Evolutionary conservation across 192 early-diverging fungal genomes (phyloP), one percentile per base, ranked within the genome.

Genomic region (Linnemannia zychae): DNA sequence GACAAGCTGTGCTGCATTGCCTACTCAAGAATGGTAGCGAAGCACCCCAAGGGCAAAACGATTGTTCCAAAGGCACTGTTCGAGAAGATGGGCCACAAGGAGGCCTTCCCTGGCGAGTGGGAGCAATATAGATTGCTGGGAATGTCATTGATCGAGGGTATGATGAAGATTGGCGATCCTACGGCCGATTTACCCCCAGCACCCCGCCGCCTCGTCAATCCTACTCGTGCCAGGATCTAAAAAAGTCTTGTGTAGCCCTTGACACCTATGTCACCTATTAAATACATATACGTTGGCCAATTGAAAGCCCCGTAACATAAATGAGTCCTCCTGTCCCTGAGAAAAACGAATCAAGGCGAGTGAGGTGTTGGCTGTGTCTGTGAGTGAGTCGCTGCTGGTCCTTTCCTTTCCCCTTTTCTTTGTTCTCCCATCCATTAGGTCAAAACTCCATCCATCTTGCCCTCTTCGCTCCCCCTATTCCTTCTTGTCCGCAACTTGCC

Each of bases 101-200:
- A 85, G 70, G 77, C 83, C 0, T 79, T 76, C 37, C 77, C 83
- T 1, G 83, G 83, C 17, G 77, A 85, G 44, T 85, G 83, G 83
- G 83, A 85, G 74, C 72, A 85, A 74, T 85, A 85, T 49, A 67
- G 83, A 11, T n/a, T 71, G 31, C 44, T 85, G 77, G 83, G 83
- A 17, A 63, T 85, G 74, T 79, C 77, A 11, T 22, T 85, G 72
- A 79, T 85, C 47, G 83, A 85, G 50, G 78, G 83, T 6, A 85
- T 85, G 83, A 85, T 85, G 83, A 85, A 79, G 74, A 85, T 85
- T 57, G 83, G 78, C 31, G 83, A 79, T 34, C 77, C 74, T 16
- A 85, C 77, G 0, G 66, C 67, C 3, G 67, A 77, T 18, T 1
- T 49, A 2, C 28, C 48, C 3, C 67, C 74, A 20, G 60, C 72